Base-by-base conservation (phyloP, 2,329 filamentous ascomycete genomes). In the Diplodia seriata region DNA sequence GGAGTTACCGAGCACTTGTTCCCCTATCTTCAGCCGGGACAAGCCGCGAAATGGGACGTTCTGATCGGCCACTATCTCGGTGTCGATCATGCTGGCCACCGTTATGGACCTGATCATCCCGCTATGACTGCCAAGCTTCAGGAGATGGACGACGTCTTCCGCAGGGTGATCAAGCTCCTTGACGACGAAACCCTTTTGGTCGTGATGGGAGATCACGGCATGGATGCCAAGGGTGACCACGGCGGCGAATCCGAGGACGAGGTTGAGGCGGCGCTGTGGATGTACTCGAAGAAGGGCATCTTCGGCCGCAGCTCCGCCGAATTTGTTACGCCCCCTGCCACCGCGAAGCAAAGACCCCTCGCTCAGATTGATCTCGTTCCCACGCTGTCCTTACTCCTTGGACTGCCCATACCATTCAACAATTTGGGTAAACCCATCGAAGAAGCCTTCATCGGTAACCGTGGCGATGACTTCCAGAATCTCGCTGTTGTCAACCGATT, bases 191-290 rank as follows among this genome's bases (percentile, higher is more conserved):
- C 95, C 0, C 83, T 99, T 26, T 83, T 99, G 43, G 89, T 99
- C 23, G 91, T 99, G 15, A 97, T 99, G 93, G 95, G 95, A n/a
- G 95, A 99, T 77, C 95, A 99, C 76, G 95, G 95, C 12, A 99
- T 99, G 95, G 95, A 99, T 78, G 84, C 87, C 69, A 98, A 99
- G 81, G 95, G 95, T 20, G 95, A 99, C 72, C 95, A 99, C 76
- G 95, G 95, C n/a, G 95, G 95, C 66, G 95, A 99, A 82, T 97
- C 94, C 38, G 92, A 97, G 72, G 93, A 98, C 71, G 95, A 99
- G 78, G 88, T 99, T 7, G 89, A 99, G 78, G 93, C 95, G 67
- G 93, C 95, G 2, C 80, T 99, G 56, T 99, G 95, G 94, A 97
- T 99, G 93, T 99, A 98, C 78, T 97, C 95, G 1, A 97, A 94